These are phyloP conservation scores for Globisporangium barbulae DNA, from an alignment of 352 stramenopile species.

Conservation along the genomic window DNA sequence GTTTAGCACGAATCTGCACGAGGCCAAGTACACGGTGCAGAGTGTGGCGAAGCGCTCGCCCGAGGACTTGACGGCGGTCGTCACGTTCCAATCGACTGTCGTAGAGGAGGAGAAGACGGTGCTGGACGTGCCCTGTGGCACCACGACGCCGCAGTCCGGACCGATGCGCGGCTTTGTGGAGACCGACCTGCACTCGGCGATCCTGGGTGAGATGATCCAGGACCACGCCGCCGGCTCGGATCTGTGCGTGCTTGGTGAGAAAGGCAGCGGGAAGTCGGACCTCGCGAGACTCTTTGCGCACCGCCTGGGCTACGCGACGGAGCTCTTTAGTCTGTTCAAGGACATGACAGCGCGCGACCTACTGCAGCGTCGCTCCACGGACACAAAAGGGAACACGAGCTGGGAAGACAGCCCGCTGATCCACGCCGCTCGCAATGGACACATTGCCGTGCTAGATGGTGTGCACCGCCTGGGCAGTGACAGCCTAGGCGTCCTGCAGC, in stretches of 20 bases:
- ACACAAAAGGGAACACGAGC: constrained; percentile 81
- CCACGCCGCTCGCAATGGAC: constrained; percentile 79
- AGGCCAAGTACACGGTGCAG: constrained; percentile 34
- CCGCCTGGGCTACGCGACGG: constrained; percentile 76
- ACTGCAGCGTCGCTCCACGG: constrained; percentile 86
- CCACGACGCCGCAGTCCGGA: constrained; percentile 21
- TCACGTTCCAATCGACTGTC: constrained; percentile 18
- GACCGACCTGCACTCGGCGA: constrained; percentile 41
- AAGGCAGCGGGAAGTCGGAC: constrained; percentile 83
- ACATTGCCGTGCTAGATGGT: constrained; percentile 90
- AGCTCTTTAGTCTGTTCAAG: constrained; percentile 92
- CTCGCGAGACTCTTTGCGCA: constrained; percentile 64
- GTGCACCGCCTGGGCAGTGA: constrained; percentile 91
- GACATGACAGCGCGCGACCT: constrained; percentile 94
- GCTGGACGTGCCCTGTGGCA: constrained; percentile 43
- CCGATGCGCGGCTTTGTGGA: constrained; percentile 52
- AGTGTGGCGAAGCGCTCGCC: constrained; percentile 27
- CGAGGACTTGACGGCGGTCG: constrained; percentile 19
- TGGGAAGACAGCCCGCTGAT: constrained; percentile 93
- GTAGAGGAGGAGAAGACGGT: constrained; percentile 14
- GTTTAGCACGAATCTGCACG: constrained; percentile 25
- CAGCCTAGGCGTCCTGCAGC: constrained; percentile 86
- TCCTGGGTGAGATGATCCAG: constrained; percentile 72
- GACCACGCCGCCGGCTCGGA: constrained; percentile 75
- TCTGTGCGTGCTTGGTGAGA: constrained; percentile 75